Conservation (phyloP, 192 early-diverging fungal species). For the Backusella luteola region DNA sequence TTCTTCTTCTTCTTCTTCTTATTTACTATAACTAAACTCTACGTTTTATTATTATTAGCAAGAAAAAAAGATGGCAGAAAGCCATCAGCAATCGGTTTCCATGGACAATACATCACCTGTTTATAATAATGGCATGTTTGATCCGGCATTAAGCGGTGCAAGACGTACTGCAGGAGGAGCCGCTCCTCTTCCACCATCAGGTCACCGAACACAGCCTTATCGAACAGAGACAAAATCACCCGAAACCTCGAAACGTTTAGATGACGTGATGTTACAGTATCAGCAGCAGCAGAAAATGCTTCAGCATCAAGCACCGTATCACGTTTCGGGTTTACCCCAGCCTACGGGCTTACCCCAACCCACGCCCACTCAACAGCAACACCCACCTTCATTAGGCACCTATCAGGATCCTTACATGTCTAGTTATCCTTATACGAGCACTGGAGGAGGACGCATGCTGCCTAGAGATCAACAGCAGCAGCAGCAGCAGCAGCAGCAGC, state of each 20-base stretch:
- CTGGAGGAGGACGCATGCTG: conserved; percentile 20
- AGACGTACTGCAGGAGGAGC: conserved; percentile 11
- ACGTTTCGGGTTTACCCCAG: background rate
- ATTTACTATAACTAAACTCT: background rate
- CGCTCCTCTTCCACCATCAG: conserved; percentile 17
- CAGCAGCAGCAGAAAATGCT: conserved; percentile 36
- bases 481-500: background rate
- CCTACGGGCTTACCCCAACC: background rate
- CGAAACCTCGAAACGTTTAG: conserved; percentile 34
- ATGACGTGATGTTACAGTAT: conserved; percentile 39
- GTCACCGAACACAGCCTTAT: conserved; percentile 17
- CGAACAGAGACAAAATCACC: conserved; percentile 31
- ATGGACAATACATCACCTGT: background rate
- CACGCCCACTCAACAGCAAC: conserved; percentile 18
- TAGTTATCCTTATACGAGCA: conserved; percentile 15
- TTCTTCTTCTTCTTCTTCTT: too few relatives aligned
- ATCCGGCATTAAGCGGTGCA: background rate
- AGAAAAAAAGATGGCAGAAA: conserved; percentile 26
- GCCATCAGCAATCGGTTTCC: background rate
- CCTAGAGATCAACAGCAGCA: conserved; percentile 15
- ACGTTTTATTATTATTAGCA: conserved; percentile 12
- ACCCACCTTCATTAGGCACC: background rate
- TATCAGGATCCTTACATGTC: conserved; percentile 11
- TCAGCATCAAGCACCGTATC: conserved; percentile 21
- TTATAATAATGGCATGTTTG: conserved; percentile 7